Evolutionary conservation across 2,329 filamentous ascomycete species (phyloP).

Genomic region (Epichloe uncinata): DNA sequence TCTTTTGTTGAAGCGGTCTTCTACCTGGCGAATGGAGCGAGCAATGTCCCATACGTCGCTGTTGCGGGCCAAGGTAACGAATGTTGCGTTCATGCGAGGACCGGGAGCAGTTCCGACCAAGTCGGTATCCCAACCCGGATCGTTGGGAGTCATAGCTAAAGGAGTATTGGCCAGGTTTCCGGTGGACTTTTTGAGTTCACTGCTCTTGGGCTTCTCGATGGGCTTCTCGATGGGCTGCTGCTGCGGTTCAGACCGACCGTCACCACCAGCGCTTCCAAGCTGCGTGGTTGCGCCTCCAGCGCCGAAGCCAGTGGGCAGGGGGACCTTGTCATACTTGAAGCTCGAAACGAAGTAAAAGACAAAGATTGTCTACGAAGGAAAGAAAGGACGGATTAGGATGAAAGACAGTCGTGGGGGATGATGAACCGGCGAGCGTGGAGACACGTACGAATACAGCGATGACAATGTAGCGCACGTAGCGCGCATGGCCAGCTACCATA

Average conservation of each 20-base stretch:
- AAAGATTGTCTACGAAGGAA: slow-evolving; percentile 39
- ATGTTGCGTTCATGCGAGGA: slow-evolving; percentile 88
- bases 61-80: slow-evolving; percentile 91
- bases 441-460: slow-evolving; percentile 69
- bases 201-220: slow-evolving; percentile 10
- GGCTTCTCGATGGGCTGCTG: slow-evolving; percentile 8
- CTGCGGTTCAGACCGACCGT: neutral
- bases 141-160: slow-evolving; percentile 38
- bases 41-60: slow-evolving; percentile 93
- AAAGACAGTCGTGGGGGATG: neutral
- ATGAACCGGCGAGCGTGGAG: neutral
- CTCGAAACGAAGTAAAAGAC: slow-evolving; percentile 73
- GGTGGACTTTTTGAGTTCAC: slow-evolving; percentile 12
- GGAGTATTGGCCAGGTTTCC: slow-evolving; percentile 20
- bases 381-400: neutral
- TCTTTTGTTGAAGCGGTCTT: slow-evolving; percentile 96
- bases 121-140: slow-evolving; percentile 38
- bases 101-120: slow-evolving; percentile 43
- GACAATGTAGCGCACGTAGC: slow-evolving; percentile 65
- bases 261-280: neutral
- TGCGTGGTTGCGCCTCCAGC: neutral
- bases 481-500: slow-evolving; percentile 56
- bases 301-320: slow-evolving; percentile 8
- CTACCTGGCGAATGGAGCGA: slow-evolving; percentile 86
- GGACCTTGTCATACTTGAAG: slow-evolving; percentile 32